Evolutionary conservation across 257 asterid species (phyloP), one percentile per base, ranked within the genome.

Genomic region (Scutellaria galericulata): DNA sequence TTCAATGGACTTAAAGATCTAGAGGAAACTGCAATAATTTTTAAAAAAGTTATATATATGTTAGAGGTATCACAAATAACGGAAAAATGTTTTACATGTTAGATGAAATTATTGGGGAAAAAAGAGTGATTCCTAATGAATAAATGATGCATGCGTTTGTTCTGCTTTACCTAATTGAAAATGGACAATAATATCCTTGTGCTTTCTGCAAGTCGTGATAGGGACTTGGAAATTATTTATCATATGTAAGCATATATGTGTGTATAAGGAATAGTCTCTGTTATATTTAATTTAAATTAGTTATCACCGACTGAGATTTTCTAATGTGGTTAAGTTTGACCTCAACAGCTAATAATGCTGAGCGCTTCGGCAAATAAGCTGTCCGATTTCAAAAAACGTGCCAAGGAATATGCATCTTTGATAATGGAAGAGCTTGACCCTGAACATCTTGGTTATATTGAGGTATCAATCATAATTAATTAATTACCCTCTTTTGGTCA

Each of bases 391-490:
- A 89, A 87, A 82, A 95, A 91, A 87, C 95, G 89, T 82, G 97
- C 95, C 15, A 85, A 79, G 72, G 97, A 91, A 63, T 91, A 91
- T 55, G 95, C 97, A 40, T 84, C 77, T 81, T 78, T 91, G 54
- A 88, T 93, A 69, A 93, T 93, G 98, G 98, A 93, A 79, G 98
- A 93, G 84, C 84, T 93, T 47, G 98, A 93, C 81, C 96, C 93
- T 39, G 96, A 93, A 65, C 68, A 79, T 44, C 86, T 90, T 35
- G 96, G 95, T 20, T 93, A 88, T 78, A 93, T 93, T 73, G 98
- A 93, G 98, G 98, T 90, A 90, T 45, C 55, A n/a, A 61, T 35
- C 18, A n/a, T 4, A 14, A 51, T 15, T 13, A 51, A 12, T 47
- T 47, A 47, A 3, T 47, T 47, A 4, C 4, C 37, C 37, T 31